Evolutionary conservation across 129 eudicot genomes (phyloP).

Genomic region (Chrysanthemum seticuspe): DNA sequence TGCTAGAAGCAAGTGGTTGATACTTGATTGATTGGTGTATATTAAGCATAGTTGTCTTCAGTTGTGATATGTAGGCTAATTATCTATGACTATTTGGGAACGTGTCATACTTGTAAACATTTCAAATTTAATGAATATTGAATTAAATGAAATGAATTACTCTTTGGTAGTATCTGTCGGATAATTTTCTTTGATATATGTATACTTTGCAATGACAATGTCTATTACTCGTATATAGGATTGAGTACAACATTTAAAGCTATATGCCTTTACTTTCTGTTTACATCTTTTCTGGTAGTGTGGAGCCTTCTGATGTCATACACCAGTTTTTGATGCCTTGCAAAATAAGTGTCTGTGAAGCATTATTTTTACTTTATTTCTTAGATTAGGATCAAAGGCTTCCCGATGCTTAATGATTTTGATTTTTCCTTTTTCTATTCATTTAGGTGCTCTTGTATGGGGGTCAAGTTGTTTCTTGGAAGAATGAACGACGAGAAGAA

Average conservation of each 20-base stretch:
- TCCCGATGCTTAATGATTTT: conserved; percentile 6
- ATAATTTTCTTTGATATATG: not conserved
- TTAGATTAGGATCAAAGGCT: not conserved
- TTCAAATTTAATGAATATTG: not conserved
- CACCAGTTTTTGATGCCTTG: not conserved
- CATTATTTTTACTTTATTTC: conserved; percentile 8
- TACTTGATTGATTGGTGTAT: too few relatives aligned
- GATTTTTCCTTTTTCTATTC: not conserved
- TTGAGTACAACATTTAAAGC: not conserved
- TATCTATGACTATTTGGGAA: too few relatives aligned
- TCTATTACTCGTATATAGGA: not conserved
- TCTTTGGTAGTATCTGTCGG: not conserved
- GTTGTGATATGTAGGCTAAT: too few relatives aligned
- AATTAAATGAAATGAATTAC: not conserved
- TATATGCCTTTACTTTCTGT: not conserved
- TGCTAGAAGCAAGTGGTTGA: not conserved
- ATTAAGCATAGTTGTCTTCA: too few relatives aligned
- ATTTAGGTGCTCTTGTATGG: conserved; percentile 72
- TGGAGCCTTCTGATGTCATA: too few relatives aligned
- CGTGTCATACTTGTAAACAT: not conserved
- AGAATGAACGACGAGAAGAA: conserved; percentile 79
- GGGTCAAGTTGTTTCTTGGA: conserved; percentile 89
- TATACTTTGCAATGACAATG: not conserved
- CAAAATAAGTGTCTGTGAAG: not conserved
- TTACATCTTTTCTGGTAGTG: too few relatives aligned